These are phyloP conservation scores for Penicillium samsonianum DNA, from an alignment of 495 filamentous ascomycete species.

Conservation along the genomic window DNA sequence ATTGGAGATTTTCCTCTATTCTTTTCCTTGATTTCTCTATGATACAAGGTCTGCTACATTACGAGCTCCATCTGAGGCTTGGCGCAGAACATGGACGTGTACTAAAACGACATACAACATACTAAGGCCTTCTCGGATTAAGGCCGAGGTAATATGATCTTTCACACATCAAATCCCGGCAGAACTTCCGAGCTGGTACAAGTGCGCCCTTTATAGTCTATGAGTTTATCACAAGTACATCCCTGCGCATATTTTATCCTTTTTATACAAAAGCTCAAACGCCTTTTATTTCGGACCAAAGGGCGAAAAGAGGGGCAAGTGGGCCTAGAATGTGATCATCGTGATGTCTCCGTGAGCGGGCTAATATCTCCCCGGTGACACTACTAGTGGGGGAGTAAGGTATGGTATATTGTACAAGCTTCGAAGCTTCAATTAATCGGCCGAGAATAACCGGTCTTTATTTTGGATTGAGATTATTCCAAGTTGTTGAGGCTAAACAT, in stretches of 20 bases:
- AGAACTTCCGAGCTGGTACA: neutral
- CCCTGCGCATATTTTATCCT: neutral
- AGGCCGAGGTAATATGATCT: neutral
- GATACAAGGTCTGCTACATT: too few relatives aligned
- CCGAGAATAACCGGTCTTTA: neutral
- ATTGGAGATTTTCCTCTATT: too few relatives aligned
- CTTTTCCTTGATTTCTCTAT: too few relatives aligned
- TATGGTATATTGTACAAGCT: neutral
- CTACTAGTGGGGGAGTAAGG: neutral
- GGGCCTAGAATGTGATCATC: slow-evolving; percentile 4
- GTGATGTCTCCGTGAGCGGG: slow-evolving; percentile 2
- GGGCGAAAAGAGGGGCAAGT: neutral
- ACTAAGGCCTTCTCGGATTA: neutral
- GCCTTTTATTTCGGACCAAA: neutral
- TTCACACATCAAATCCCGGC: neutral
- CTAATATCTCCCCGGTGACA: slow-evolving; percentile 4
- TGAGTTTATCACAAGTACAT: too few relatives aligned
- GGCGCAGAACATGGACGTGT: neutral
- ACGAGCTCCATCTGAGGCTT: neutral
- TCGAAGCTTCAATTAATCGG: neutral
- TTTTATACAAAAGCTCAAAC: neutral
- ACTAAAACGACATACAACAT: neutral
- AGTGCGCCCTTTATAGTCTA: neutral
- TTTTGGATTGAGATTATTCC: too few relatives aligned
- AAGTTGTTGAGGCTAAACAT: too few relatives aligned